Conservation (phyloP, 495 filamentous ascomycete genomes). For the Hypoxylon fragiforme region DNA sequence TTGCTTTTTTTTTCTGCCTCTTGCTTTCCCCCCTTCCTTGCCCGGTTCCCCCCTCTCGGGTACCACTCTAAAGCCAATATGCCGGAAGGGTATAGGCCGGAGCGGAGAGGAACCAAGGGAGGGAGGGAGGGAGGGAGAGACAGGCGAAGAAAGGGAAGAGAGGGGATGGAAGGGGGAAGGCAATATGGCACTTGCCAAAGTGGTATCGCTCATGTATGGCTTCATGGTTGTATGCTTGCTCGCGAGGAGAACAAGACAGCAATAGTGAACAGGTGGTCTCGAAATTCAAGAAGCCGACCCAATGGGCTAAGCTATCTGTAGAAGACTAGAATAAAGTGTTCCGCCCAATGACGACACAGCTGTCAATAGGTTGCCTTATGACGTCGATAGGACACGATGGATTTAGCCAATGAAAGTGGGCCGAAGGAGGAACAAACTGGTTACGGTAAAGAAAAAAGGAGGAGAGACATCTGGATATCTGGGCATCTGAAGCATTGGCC, state of each 20-base stretch:
- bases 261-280: conserved; percentile 5
- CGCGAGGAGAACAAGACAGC: conserved; percentile 4
- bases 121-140: background rate
- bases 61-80: conserved; percentile 16
- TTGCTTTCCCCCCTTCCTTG: background rate
- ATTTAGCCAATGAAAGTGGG: conserved; percentile 14
- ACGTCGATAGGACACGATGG: conserved; percentile 24
- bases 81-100: conserved; percentile 16
- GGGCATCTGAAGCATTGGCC: conserved; percentile 35
- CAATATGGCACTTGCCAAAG: conserved; percentile 30
- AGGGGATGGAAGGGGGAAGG: conserved; percentile 3
- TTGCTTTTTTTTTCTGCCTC: background rate
- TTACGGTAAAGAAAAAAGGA: conserved; percentile 2
- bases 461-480: too few species aligned
- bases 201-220: too few species aligned
- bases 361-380: conserved; percentile 23
- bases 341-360: conserved; percentile 37
- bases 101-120: conserved; percentile 20
- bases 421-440: conserved; percentile 6
- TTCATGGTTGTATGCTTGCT: conserved; percentile 11
- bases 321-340: conserved; percentile 22
- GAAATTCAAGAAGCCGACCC: conserved; percentile 18
- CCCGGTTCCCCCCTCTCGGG: conserved; percentile 16
- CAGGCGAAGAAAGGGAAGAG: conserved; percentile 8
- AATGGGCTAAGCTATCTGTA: conserved; percentile 15